Evolutionary conservation across 257 asterid species (phyloP).

Genomic region (Scutellaria baicalensis): DNA sequence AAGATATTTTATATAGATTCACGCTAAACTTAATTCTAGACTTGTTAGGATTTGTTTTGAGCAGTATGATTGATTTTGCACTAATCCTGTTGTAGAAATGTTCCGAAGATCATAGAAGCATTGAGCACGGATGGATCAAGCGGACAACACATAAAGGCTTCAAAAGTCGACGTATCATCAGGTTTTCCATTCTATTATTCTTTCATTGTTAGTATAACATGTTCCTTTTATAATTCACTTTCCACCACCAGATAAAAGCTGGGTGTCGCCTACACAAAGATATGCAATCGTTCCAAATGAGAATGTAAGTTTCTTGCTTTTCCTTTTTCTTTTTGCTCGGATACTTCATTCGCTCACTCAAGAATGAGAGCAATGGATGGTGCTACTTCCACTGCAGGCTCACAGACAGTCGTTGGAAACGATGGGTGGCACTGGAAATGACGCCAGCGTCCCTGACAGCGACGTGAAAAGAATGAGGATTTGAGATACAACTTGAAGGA

Average conservation of each 20-base stretch:
- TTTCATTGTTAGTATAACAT: not conserved
- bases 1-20: too few species aligned
- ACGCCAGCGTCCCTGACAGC: conserved; percentile 65
- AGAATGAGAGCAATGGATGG: not conserved
- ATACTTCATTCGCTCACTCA: not conserved
- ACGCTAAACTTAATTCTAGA: too few species aligned
- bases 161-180: conserved; percentile 55
- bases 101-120: conserved; percentile 77
- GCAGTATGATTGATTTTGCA: not conserved
- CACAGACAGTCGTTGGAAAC: conserved; percentile 17
- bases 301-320: conserved; percentile 48
- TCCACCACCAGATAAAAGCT: conserved; percentile 48
- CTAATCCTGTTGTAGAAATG: conserved; percentile 40
- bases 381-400: conserved; percentile 23
- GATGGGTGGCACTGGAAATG: conserved; percentile 35
- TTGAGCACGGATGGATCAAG: conserved; percentile 79
- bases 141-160: conserved; percentile 67
- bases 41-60: too few species aligned
- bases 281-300: conserved; percentile 91
- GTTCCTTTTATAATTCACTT: not conserved
- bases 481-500: conserved; percentile 17
- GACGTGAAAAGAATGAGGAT: conserved; percentile 66
- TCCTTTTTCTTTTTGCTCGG: not conserved
- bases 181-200: conserved; percentile 27
- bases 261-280: conserved; percentile 88